Evolutionary conservation across 2,329 filamentous ascomycete species (phyloP).

Genomic region (Diplodia sapinea): DNA sequence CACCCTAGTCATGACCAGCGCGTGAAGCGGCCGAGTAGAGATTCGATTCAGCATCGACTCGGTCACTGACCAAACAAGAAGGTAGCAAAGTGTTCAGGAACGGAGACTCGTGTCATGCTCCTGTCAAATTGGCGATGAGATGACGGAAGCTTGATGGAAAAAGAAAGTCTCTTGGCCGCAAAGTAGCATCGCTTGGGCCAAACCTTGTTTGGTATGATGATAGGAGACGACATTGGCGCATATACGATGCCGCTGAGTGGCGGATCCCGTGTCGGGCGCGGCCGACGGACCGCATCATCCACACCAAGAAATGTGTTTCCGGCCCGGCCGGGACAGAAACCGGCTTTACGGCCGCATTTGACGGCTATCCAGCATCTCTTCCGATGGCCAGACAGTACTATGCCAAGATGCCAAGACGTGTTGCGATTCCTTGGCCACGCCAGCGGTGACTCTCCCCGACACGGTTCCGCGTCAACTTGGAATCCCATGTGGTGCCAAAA

Average conservation of each 20-base stretch:
- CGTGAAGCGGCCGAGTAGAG: background rate
- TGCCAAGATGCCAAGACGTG: background rate
- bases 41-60: background rate
- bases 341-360: background rate
- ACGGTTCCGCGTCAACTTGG: background rate
- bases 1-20: background rate
- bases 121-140: background rate
- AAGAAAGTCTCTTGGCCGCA: background rate
- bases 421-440: background rate
- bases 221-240: background rate
- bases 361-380: background rate
- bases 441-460: background rate
- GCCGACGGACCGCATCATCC: background rate
- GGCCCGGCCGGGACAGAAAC: background rate
- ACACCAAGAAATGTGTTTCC: background rate
- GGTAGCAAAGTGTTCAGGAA: background rate
- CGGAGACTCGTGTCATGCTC: background rate
- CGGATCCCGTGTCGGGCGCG: background rate
- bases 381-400: background rate
- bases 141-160: background rate
- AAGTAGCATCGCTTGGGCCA: background rate
- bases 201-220: background rate
- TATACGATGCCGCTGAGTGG: background rate
- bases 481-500: too few relatives aligned
- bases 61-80: background rate